Evolutionary conservation across 1,284 basidiomycete genomes (phyloP).

Genomic region (Pyrrhoderma noxium): DNA sequence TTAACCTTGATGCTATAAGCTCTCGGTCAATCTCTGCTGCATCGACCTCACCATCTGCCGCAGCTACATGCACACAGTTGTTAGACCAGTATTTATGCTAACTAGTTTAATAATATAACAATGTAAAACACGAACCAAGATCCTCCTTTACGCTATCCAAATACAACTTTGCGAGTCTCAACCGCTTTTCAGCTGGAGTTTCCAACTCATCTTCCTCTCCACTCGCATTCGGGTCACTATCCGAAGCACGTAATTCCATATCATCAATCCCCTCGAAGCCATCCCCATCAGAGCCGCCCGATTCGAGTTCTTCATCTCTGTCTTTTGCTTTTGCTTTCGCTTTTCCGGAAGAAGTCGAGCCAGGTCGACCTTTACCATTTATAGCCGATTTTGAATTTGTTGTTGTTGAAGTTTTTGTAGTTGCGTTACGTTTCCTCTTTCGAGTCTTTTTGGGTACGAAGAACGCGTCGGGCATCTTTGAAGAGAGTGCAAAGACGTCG

Average conservation of each 20-base stretch:
- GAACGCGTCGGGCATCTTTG: conserved; percentile 17
- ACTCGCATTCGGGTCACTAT: conserved; percentile 50
- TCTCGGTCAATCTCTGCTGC: conserved; percentile 92
- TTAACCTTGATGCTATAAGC: conserved; percentile 82
- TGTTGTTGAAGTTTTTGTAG: conserved; percentile 1
- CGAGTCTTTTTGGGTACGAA: conserved; percentile 18
- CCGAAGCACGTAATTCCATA: conserved; percentile 63
- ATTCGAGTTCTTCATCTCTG: conserved; percentile 57
- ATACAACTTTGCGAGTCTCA: conserved; percentile 87
- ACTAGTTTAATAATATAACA: no score
- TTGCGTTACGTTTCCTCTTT: conserved; percentile 12
- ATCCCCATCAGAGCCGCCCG: conserved; percentile 52
- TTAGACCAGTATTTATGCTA: no score
- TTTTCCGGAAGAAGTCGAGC: neutral
- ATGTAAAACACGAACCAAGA: conserved; percentile 64
- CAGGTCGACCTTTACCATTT: conserved; percentile 16
- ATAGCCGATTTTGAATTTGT: conserved; percentile 7
- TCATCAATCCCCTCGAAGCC: conserved; percentile 64
- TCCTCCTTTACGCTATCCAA: conserved; percentile 78
- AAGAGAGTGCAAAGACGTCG: no score
- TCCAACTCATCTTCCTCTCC: conserved; percentile 80
- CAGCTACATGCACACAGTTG: neutral
- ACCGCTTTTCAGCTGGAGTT: conserved; percentile 90
- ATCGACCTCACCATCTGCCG: conserved; percentile 82
- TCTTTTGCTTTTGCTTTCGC: conserved; percentile 23